These are phyloP conservation scores for Biancaea sappan DNA, from an alignment of 306 rosid genomes.

Conservation along the genomic window DNA sequence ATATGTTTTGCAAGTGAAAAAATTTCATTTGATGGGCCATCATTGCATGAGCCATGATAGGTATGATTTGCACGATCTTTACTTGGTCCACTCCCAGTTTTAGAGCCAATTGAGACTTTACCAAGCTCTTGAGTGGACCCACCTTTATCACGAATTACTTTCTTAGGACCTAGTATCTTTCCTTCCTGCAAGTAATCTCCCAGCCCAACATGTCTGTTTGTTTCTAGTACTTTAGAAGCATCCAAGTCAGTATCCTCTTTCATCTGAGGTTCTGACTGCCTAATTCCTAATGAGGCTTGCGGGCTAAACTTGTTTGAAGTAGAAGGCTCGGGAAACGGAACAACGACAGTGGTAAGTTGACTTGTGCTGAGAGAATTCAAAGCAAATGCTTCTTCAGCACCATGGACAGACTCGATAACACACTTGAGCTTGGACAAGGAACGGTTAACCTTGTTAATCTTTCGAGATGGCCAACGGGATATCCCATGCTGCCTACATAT, in stretches of 20 bases:
- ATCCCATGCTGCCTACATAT: conserved; percentile 93
- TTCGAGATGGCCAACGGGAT: conserved; percentile 94
- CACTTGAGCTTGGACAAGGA: conserved; percentile 78
- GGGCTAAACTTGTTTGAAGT: conserved; percentile 49
- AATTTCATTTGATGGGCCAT: conserved; percentile 65
- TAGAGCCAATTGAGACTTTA: conserved; percentile 45
- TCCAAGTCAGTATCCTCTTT: conserved; percentile 53
- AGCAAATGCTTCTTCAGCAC: conserved; percentile 75
- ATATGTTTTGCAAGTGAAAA: conserved; percentile 44
- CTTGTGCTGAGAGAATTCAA: conserved; percentile 55
- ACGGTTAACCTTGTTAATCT: conserved; percentile 82
- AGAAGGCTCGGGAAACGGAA: conserved; percentile 54
- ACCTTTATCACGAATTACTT: conserved; percentile 39
- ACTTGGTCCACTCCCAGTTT: conserved; percentile 63
- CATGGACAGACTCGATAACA: conserved; percentile 86
- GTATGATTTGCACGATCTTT: conserved; percentile 74
- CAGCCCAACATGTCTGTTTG: conserved; percentile 34
- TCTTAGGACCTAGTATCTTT: conserved; percentile 40
- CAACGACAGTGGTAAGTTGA: conserved; percentile 52
- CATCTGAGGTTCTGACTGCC: conserved; percentile 41
- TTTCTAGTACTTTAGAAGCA: conserved; percentile 43
- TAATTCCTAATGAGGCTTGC: conserved; percentile 40
- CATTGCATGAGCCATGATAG: conserved; percentile 78
- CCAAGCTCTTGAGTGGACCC: conserved; percentile 31
- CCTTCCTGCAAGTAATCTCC: conserved; percentile 52